Percentiles rank a stretch among this genome's conserved stretches.
phyloP scores from a whole-genome alignment of 345 rosid species.

The Eucalyptus shirleyi region DNA sequence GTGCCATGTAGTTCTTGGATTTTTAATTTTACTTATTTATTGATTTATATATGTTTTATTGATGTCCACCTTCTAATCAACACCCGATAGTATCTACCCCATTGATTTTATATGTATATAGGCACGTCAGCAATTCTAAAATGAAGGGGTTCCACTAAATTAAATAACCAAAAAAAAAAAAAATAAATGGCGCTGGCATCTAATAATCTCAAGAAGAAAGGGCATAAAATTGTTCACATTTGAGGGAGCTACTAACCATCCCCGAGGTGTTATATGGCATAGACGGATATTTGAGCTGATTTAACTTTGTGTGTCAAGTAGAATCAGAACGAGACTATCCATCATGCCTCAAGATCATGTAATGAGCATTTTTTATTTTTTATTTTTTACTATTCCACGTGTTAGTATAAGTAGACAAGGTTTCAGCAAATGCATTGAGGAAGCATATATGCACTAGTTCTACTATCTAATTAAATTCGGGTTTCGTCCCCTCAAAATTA shows the following conservation, averaged over 20 bases:
- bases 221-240: not conserved
- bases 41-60: too few species aligned
- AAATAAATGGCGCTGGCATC: not conserved
- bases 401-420: not conserved
- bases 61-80: too few species aligned
- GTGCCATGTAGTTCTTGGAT: fast-evolving
- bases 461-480: too few species aligned
- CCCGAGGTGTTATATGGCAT: too few species aligned
- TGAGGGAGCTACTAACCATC: not conserved
- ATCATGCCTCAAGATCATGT: not conserved
- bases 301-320: not conserved
- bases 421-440: not conserved
- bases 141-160: not conserved
- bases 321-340: not conserved
- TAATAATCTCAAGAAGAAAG: not conserved
- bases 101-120: too few species aligned
- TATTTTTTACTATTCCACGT: not conserved
- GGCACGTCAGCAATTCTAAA: not conserved
- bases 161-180: not conserved
- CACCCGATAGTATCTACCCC: too few species aligned
- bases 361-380: not conserved
- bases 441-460: fast-evolving
- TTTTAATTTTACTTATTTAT: too few species aligned
- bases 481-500: not conserved
- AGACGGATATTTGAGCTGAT: not conserved